These are phyloP conservation scores for Solanum ossicruentum DNA, from an alignment of 257 asterid species.

Conservation along the genomic window DNA sequence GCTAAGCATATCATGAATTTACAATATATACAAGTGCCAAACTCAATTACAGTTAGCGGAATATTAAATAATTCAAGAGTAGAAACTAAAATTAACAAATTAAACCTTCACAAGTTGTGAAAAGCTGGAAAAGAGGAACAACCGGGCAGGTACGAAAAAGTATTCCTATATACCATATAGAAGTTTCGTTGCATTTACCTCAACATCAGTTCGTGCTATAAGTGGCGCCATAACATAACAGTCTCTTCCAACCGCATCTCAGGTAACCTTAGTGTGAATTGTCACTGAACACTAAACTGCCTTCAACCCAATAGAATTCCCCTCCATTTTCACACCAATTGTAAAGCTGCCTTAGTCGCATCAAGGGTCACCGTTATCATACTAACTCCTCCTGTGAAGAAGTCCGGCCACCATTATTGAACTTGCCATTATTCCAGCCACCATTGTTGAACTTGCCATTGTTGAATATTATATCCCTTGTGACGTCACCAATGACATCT, in stretches of 20 bases:
- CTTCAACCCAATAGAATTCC: neutral
- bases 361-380: neutral
- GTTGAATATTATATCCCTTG: no score
- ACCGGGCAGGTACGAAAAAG: neutral
- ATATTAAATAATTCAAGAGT: neutral
- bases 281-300: neutral
- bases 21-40: neutral
- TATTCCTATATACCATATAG: no score
- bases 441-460: no score
- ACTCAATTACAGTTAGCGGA: neutral
- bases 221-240: no score
- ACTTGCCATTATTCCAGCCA: no score
- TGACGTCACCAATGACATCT: no score
- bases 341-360: neutral
- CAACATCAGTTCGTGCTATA: no score
- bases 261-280: neutral
- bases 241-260: neutral
- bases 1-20: neutral
- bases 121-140: neutral
- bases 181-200: no score
- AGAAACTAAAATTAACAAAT: neutral
- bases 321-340: neutral
- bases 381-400: neutral
- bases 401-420: no score
- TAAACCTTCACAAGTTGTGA: neutral